A percentile compares a stretch with the other conserved stretches of the same genome.
Evolutionary conservation across 345 rosid genomes (phyloP).

Genomic region (Anastatica hierochuntica): DNA sequence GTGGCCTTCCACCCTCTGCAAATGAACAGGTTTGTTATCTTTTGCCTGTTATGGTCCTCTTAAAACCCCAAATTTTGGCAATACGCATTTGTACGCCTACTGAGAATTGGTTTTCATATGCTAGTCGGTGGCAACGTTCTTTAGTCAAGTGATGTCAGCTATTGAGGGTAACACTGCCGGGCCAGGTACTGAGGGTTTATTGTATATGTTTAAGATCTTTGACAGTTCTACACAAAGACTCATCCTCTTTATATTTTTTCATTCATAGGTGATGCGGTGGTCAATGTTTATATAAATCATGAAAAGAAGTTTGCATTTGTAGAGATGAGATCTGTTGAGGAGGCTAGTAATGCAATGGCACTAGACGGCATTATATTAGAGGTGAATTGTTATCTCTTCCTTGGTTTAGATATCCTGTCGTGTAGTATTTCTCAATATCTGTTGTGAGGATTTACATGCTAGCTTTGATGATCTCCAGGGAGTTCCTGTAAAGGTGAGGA

Average conservation of each 20-base stretch:
- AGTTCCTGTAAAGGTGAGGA: constrained; percentile 97
- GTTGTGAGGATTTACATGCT: too few relatives aligned
- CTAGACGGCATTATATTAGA: constrained; percentile 92
- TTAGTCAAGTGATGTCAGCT: constrained; percentile 95
- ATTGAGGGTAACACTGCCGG: constrained; percentile 99
- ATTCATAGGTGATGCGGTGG: constrained; percentile 88
- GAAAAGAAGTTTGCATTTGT: constrained; percentile 99
- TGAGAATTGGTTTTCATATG: constrained; percentile 21
- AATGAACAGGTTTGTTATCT: constrained; percentile 73
- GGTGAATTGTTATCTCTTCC: too few relatives aligned
- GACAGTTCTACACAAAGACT: not conserved
- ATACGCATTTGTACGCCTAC: not conserved
- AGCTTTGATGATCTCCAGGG: constrained; percentile 41
- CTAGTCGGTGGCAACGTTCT: constrained; percentile 86
- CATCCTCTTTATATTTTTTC: constrained; percentile 6
- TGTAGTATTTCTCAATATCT: too few relatives aligned
- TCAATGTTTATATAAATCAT: constrained; percentile 95
- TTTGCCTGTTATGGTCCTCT: not conserved
- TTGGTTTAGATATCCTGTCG: too few relatives aligned
- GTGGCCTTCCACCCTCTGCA: constrained; percentile 93
- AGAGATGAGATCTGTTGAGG: constrained; percentile 99
- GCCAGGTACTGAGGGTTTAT: constrained; percentile 52
- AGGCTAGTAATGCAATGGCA: constrained; percentile 99
- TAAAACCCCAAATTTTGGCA: not conserved
- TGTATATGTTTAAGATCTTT: too few relatives aligned